A percentile compares a stretch with the other conserved stretches of the same genome.
Evolutionary conservation across 2,329 filamentous ascomycete species (phyloP).

Genomic region (Penicillium sp.): DNA sequence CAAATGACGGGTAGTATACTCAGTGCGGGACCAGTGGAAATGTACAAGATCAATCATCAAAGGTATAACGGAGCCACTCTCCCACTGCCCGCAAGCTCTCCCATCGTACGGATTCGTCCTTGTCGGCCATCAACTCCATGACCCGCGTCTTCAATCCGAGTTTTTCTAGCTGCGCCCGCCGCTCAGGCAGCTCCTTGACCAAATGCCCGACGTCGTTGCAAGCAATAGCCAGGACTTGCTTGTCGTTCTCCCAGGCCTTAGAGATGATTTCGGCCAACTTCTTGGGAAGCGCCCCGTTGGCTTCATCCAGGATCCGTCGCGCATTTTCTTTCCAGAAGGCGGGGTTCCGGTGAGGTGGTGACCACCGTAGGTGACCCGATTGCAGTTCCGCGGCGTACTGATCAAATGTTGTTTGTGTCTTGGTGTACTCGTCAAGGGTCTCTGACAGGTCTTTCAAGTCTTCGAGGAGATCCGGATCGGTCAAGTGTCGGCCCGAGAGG

Average conservation of each 20-base stretch:
- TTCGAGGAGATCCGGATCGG: slow-evolving; percentile 55
- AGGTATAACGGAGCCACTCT: slow-evolving; percentile 75
- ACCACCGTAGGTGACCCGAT: slow-evolving; percentile 89
- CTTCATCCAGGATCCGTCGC: slow-evolving; percentile 80
- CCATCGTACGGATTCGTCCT: slow-evolving; percentile 88
- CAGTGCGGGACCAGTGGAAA: slow-evolving; percentile 16
- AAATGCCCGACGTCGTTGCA: slow-evolving; percentile 91
- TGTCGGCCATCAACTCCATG: slow-evolving; percentile 92
- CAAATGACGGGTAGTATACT: slow-evolving; percentile 10
- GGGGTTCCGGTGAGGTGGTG: slow-evolving; percentile 83
- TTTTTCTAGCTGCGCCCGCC: slow-evolving; percentile 78
- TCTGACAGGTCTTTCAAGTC: slow-evolving; percentile 56
- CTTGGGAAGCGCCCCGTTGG: slow-evolving; percentile 77
- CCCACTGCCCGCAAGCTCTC: slow-evolving; percentile 86
- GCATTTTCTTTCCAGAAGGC: slow-evolving; percentile 94
- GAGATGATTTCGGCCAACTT: slow-evolving; percentile 85
- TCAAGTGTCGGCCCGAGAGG: slow-evolving; percentile 58
- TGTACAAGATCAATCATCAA: slow-evolving; percentile 52
- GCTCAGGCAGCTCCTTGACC: slow-evolving; percentile 88
- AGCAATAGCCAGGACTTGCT: slow-evolving; percentile 84
- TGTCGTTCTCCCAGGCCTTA: slow-evolving; percentile 82
- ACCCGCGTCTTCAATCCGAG: slow-evolving; percentile 82
- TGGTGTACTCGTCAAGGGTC: slow-evolving; percentile 84
- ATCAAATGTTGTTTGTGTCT: slow-evolving; percentile 69
- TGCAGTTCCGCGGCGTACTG: slow-evolving; percentile 80